phyloP scores from a whole-genome alignment of 768 basidiomycete genomes.

The Cystobasidiopsis lactophilus region DNA sequence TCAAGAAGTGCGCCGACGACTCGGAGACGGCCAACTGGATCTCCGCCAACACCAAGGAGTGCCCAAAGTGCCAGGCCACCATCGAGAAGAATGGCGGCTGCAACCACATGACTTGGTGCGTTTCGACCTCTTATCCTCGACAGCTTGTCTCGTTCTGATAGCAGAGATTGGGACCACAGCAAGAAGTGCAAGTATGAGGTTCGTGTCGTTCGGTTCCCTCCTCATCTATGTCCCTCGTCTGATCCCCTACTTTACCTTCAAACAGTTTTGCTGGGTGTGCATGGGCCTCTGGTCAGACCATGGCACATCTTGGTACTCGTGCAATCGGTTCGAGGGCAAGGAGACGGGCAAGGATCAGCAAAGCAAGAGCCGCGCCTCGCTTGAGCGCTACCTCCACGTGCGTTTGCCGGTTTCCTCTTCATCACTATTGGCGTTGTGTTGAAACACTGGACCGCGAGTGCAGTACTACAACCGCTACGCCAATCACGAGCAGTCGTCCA shows the following conservation, averaged over 20 bases:
- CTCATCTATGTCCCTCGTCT: background rate
- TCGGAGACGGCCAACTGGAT: slow-evolving; percentile 99
- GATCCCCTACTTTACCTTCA: slow-evolving; percentile 7
- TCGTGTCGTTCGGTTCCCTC: slow-evolving; percentile 5
- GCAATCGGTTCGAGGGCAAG: slow-evolving; percentile 92
- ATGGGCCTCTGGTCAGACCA: slow-evolving; percentile 98
- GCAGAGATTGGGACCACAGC: too few relatives aligned
- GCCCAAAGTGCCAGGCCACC: slow-evolving; percentile 80
- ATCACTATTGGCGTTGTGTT: background rate
- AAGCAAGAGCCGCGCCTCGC: slow-evolving; percentile 62
- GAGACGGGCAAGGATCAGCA: slow-evolving; percentile 64
- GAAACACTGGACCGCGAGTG: background rate
- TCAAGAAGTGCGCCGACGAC: slow-evolving; percentile 92
- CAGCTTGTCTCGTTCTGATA: too few relatives aligned
- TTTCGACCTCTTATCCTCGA: too few relatives aligned
- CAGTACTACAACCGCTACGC: slow-evolving; percentile 99
- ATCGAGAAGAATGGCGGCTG: slow-evolving; percentile 99
- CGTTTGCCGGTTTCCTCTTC: slow-evolving; percentile 22
- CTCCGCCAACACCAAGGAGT: slow-evolving; percentile 98
- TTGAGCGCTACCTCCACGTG: slow-evolving; percentile 91
- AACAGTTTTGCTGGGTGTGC: slow-evolving; percentile 89
- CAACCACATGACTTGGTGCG: slow-evolving; percentile 36
- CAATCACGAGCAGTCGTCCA: slow-evolving; percentile 98
- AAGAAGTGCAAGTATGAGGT: slow-evolving; percentile 90
- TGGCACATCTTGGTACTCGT: slow-evolving; percentile 92